phyloP scores from a whole-genome alignment of 1,284 basidiomycete species.

The Puccinia novopanici region DNA sequence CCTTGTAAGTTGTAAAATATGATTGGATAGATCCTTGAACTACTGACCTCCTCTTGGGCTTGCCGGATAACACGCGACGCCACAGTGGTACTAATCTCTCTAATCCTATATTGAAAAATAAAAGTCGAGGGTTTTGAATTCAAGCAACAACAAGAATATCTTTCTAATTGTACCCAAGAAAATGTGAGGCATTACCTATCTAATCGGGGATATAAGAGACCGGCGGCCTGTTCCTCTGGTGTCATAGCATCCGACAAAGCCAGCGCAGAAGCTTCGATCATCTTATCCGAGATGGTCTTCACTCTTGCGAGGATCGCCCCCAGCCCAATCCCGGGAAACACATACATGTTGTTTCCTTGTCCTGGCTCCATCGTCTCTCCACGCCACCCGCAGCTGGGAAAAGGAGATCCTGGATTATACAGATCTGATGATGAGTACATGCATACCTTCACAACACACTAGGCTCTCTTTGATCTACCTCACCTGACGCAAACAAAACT shows the following conservation, averaged over 20 bases:
- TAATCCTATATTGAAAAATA: constrained; percentile 17
- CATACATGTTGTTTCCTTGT: constrained; percentile 81
- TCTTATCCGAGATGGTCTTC: constrained; percentile 62
- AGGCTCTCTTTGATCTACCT: not conserved
- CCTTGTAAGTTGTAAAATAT: no score
- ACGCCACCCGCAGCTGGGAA: constrained; percentile 67
- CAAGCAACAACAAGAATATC: not conserved
- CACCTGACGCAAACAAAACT: constrained; percentile 74
- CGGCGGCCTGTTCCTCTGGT: constrained; percentile 64
- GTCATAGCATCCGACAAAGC: constrained; percentile 77
- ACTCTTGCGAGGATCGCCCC: constrained; percentile 64
- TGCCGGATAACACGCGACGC: constrained; percentile 44
- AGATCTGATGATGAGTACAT: not conserved
- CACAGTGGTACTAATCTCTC: constrained; percentile 47
- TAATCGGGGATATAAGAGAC: constrained; percentile 41
- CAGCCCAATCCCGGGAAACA: constrained; percentile 70
- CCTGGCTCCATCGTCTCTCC: constrained; percentile 73
- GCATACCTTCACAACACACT: no score
- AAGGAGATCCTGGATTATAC: constrained; percentile 70
- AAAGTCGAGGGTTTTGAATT: no score
- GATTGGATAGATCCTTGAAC: not conserved
- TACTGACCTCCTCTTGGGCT: constrained; percentile 45
- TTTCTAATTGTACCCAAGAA: not conserved
- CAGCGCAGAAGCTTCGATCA: constrained; percentile 64
- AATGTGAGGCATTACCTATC: constrained; percentile 9